These are phyloP conservation scores for Yamadazyma songkhlaensis DNA, from an alignment of 1,139 yeast species.

Conservation along the genomic window DNA sequence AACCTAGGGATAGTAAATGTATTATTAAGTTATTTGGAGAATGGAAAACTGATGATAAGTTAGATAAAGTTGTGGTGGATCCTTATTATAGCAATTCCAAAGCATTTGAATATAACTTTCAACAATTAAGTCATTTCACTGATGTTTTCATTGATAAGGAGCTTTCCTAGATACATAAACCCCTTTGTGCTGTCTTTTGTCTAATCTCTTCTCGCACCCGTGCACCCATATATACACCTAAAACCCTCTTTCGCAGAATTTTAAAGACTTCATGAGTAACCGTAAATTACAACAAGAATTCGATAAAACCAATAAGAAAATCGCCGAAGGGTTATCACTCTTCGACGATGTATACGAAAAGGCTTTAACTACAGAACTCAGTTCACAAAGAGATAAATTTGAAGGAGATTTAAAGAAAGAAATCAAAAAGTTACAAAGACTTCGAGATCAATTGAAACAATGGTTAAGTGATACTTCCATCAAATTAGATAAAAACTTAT, in stretches of 20 bases:
- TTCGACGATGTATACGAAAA: constrained; percentile 89
- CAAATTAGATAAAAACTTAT: constrained; percentile 73
- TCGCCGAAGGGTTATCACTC: constrained; percentile 84
- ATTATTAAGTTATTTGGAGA: constrained; percentile 70
- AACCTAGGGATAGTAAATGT: constrained; percentile 55
- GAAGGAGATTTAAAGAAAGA: constrained; percentile 94
- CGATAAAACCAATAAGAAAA: constrained; percentile 93
- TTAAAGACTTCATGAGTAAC: constrained; percentile 32
- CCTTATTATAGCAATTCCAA: constrained; percentile 88
- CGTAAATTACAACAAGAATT: constrained; percentile 68
- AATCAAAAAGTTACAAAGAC: constrained; percentile 90
- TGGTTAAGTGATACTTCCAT: constrained; percentile 94
- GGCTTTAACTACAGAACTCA: constrained; percentile 75
- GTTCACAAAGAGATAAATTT: constrained; percentile 89
- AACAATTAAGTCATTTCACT: constrained; percentile 72
- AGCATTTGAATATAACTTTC: constrained; percentile 78
- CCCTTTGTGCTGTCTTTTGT: too few relatives aligned
- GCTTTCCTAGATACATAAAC: neutral
- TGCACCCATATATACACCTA: too few relatives aligned
- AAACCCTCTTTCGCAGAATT: neutral
- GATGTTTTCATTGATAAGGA: constrained; percentile 59
- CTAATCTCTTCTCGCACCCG: too few relatives aligned
- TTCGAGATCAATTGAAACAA: constrained; percentile 92
- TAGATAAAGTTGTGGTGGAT: constrained; percentile 66
- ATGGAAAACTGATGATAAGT: constrained; percentile 55